A percentile compares a stretch with the other conserved stretches of the same genome.
Evolutionary conservation across 2,329 filamentous ascomycete species (phyloP).

Genomic region (Fusarium citri): DNA sequence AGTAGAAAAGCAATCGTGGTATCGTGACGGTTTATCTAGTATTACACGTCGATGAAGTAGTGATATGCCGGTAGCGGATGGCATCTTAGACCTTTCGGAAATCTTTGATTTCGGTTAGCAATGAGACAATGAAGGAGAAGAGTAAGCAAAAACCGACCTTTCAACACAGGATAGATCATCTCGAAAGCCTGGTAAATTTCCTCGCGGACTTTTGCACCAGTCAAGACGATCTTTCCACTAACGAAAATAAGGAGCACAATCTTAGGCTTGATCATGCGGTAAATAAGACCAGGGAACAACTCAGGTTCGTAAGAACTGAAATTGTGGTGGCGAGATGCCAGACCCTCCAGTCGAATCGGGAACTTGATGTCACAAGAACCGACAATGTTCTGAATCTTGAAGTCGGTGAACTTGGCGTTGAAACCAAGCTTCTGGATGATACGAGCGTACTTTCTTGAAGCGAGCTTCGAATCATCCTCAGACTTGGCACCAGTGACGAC

Average conservation of each 20-base stretch:
- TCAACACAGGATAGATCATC: conserved; percentile 95
- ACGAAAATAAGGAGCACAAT: conserved; percentile 98
- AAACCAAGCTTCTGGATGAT: conserved; percentile 99
- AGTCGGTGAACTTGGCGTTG: conserved; percentile 99
- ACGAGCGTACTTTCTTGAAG: conserved; percentile 95
- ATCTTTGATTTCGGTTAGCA: conserved; percentile 51
- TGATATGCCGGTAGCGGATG: conserved; percentile 28
- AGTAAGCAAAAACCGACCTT: conserved; percentile 68
- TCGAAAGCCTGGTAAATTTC: conserved; percentile 98
- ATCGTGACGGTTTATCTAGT: conserved; percentile 60
- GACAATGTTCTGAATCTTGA: conserved; percentile 99
- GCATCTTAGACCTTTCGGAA: conserved; percentile 66
- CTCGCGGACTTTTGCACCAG: conserved; percentile 96
- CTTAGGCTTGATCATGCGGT: conserved; percentile 99
- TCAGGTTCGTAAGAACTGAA: conserved; percentile 99
- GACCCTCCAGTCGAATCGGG: conserved; percentile 93
- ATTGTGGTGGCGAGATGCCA: conserved; percentile 97
- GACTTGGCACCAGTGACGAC: conserved; percentile 98
- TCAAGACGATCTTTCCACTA: conserved; percentile 97
- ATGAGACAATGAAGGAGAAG: too few species aligned
- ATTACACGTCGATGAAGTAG: conserved; percentile 52
- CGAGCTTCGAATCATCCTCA: conserved; percentile 97
- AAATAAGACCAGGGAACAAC: conserved; percentile 98
- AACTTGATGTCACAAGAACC: conserved; percentile 99
- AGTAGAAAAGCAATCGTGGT: conserved; percentile 57